Conservation (phyloP, 768 basidiomycete genomes). For the Asterophora parasitica region DNA sequence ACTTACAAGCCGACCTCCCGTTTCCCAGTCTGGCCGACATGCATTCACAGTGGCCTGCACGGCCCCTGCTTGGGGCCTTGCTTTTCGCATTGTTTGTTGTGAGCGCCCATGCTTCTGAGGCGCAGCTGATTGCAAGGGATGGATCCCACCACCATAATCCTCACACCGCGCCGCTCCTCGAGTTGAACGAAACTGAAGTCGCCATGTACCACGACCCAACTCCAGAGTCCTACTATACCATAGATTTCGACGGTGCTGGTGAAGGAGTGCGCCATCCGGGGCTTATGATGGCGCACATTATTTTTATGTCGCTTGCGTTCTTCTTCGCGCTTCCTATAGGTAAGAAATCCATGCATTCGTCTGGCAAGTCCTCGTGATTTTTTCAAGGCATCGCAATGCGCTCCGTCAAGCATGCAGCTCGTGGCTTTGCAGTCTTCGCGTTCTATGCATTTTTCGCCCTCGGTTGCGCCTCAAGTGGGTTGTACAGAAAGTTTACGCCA, state of each 20-base stretch:
- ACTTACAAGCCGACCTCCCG: conserved; percentile 3
- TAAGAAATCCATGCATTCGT: conserved; percentile 30
- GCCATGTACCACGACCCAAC: conserved; percentile 60
- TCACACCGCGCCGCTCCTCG: conserved; percentile 45
- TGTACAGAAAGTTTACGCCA: conserved; percentile 78
- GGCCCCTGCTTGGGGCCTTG: conserved; percentile 4
- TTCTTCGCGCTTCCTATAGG: conserved; percentile 79
- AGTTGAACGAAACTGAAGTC: conserved; percentile 77
- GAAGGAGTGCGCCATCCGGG: conserved; percentile 49
- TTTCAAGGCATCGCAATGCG: conserved; percentile 71
- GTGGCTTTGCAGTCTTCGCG: conserved; percentile 48
- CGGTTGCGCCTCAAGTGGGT: conserved; percentile 60
- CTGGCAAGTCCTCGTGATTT: conserved; percentile 5
- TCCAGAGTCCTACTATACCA: conserved; percentile 78
- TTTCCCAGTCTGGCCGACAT: conserved; percentile 8
- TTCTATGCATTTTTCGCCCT: conserved; percentile 62
- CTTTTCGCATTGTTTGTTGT: conserved; percentile 11
- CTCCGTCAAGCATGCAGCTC: conserved; percentile 66
- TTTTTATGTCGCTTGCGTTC: conserved; percentile 75
- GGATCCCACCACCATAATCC: conserved; percentile 45
- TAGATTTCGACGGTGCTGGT: conserved; percentile 61
- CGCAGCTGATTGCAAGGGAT: conserved; percentile 21
- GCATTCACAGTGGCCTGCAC: conserved; percentile 11
- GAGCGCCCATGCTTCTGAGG: conserved; percentile 17
- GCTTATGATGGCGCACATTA: conserved; percentile 69